Evolutionary conservation across 495 filamentous ascomycete species (phyloP).

Genomic region (Trichocladium uniseriatum): DNA sequence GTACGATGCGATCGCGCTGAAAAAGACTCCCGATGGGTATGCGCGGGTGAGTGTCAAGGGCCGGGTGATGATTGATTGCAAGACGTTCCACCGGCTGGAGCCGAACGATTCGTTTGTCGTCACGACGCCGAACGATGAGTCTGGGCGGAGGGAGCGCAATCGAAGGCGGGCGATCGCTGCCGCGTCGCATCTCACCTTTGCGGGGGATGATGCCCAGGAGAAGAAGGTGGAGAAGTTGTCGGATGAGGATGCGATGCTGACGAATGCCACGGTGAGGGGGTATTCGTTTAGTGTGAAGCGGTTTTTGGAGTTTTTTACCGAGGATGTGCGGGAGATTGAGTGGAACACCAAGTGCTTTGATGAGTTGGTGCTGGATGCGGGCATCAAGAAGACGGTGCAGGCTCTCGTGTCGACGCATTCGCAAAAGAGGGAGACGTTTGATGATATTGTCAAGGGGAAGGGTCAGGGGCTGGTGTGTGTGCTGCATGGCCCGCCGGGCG

Average conservation of each 20-base stretch:
- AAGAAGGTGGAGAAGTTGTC: constrained; percentile 15
- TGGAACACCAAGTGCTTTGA: constrained; percentile 39
- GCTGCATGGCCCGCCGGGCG: constrained; percentile 31
- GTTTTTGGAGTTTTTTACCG: constrained; percentile 29
- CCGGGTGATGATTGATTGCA: constrained; percentile 32
- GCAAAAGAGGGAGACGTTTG: constrained; percentile 24
- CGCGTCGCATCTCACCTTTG: constrained; percentile 3
- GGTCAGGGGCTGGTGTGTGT: constrained; percentile 34
- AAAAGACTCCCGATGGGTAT: constrained; percentile 17
- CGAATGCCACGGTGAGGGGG: constrained; percentile 26
- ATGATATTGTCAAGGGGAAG: constrained; percentile 33
- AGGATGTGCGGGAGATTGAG: constrained; percentile 21
- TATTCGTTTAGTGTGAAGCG: constrained; percentile 24
- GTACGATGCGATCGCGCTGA: constrained; percentile 27
- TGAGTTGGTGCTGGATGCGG: constrained; percentile 42
- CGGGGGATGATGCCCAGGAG: constrained; percentile 5
- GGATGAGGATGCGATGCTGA: constrained; percentile 24
- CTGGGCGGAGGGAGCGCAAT: constrained; percentile 3
- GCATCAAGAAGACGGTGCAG: constrained; percentile 44
- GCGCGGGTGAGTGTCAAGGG: constrained; percentile 21
- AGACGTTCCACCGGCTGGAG: constrained; percentile 24
- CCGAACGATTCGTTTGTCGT: constrained; percentile 20
- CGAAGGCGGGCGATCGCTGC: neutral
- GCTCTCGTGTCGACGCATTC: constrained; percentile 37
- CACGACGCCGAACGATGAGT: neutral